Evolutionary conservation across 2,329 filamentous ascomycete genomes (phyloP), one percentile per base, ranked within the genome.

Genomic region (Sordariomycetes sp.): DNA sequence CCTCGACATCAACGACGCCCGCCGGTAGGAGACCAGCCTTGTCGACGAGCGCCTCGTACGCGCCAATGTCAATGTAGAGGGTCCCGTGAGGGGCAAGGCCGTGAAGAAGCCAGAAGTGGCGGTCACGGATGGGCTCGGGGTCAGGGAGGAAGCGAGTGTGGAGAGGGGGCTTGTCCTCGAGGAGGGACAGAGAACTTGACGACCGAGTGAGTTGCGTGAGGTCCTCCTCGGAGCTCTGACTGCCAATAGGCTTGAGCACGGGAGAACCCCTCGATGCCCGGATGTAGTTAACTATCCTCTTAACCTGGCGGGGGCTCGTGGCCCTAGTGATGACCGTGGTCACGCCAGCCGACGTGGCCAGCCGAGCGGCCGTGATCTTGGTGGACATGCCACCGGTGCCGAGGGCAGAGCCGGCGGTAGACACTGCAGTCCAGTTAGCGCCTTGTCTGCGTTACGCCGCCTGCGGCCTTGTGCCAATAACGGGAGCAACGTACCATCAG

Each of bases 381-480:
- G 94, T 99, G 61, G 87, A 86, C 94, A 99, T 99, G 52, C 94
- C 94, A 22, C 94, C 94, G 1, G 94, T 99, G 24, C 94, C 94
- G 17, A 99, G 74, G 3, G 87, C 79, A 2, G 90, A 96, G 3
- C 94, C 94, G 24, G 90, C 88, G 34, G 87, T 89, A 2, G 91
- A 96, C 7, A 96, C 90, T 86, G 58, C 55, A 20, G 20, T 36
- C 22, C 48, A 32, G 51, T 68, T 58, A 69, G 62, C 52, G 25
- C 6, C 2, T 24, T n/a, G 10, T 1, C 12, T 28, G 57, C 28
- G 13, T 45, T n/a, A 45, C 13, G 39, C n/a, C 39, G 15, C 39
- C 45, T 10, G 10, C 45, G 22, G 22, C 22, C n/a, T 50, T 50
- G n/a, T 20, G 45, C 45, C 45, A 32, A 48, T 12, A 7, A 32